Evolutionary conservation across 164 flowering plant genomes (phyloP), one percentile per base, ranked within the genome.

Genomic region (Sextonia rubra): DNA sequence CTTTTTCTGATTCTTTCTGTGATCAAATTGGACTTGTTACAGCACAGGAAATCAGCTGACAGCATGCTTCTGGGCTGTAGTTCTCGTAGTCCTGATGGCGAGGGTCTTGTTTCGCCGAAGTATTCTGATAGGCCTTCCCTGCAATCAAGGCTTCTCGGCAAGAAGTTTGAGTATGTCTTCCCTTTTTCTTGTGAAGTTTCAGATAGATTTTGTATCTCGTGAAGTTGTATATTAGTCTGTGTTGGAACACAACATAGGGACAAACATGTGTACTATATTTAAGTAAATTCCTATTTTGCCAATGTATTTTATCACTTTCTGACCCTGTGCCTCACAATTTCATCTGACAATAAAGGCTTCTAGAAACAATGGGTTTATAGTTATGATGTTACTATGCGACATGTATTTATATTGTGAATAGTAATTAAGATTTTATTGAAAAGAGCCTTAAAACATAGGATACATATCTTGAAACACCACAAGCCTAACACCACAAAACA

Each of bases 111-210:
- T 27, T 90, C 97, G 64, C 94, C 97, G 0, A 91, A 89, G 84
- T 96, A 93, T 74, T 86, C 98, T 73, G 98, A 96, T 56, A 91
- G 91, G 82, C 97, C 93, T 56, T 96, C 52, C 99, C 99, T 74
- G 91, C 99, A 75, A 87, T 96, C 71, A 96, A 96, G 83, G 99
- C 99, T 65, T 90, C 99, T 72, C 83, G 98, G 14, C 99, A 91
- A 79, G 98, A 96, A 82, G 91, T 93, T 77, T 86, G 93, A 78
- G 97, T 92, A 82, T 74, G 94, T 69, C 55, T 52, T 14, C 48
- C 3, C 47, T 48, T 75, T 64, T 6, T 60, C 26, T 22, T 30
- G 17, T 64, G 32, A 29, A 64, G 22, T 15, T 12, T 66, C 25
- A 22, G n/a, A 17, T 47, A 32, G 55, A 66, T 66, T 66, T 17